A percentile compares a stretch with the other conserved stretches of the same genome.
Evolutionary conservation across 2,329 filamentous ascomycete genomes (phyloP).

Genomic region (Fusarium buharicum): DNA sequence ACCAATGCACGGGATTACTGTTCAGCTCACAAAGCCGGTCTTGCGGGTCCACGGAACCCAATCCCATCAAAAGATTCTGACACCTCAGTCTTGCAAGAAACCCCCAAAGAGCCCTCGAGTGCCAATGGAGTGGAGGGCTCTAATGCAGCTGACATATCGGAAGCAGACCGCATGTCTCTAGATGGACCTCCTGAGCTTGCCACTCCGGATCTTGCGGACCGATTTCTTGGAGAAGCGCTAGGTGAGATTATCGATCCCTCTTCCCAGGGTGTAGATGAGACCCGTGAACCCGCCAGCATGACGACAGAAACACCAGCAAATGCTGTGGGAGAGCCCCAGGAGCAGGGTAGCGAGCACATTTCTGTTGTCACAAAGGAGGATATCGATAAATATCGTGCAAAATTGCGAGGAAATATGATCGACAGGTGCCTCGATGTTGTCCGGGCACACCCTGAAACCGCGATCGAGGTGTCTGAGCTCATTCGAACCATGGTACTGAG

Average conservation of each 20-base stretch:
- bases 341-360: slow-evolving; percentile 25
- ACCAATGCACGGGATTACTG: slow-evolving; percentile 78
- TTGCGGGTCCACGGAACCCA: slow-evolving; percentile 71
- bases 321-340: slow-evolving; percentile 23
- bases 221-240: slow-evolving; percentile 44
- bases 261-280: slow-evolving; percentile 35
- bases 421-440: slow-evolving; percentile 92
- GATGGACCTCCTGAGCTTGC: slow-evolving; percentile 48
- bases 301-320: slow-evolving; percentile 34
- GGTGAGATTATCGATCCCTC: slow-evolving; percentile 45
- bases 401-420: slow-evolving; percentile 81
- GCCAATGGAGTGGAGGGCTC: slow-evolving; percentile 40
- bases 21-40: slow-evolving; percentile 66
- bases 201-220: slow-evolving; percentile 40
- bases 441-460: slow-evolving; percentile 85
- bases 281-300: slow-evolving; percentile 32
- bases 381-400: slow-evolving; percentile 77
- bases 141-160: slow-evolving; percentile 40
- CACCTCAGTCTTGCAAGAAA: slow-evolving; percentile 47
- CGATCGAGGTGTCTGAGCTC: slow-evolving; percentile 90
- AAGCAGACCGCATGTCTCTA: slow-evolving; percentile 54
- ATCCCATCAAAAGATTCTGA: slow-evolving; percentile 70
- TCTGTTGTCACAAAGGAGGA: slow-evolving; percentile 70
- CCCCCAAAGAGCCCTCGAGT: slow-evolving; percentile 24
- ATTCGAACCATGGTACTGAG: slow-evolving; percentile 77